Base-by-base conservation (phyloP, 345 rosid species). In the Zanthoxylum bungeanum region DNA sequence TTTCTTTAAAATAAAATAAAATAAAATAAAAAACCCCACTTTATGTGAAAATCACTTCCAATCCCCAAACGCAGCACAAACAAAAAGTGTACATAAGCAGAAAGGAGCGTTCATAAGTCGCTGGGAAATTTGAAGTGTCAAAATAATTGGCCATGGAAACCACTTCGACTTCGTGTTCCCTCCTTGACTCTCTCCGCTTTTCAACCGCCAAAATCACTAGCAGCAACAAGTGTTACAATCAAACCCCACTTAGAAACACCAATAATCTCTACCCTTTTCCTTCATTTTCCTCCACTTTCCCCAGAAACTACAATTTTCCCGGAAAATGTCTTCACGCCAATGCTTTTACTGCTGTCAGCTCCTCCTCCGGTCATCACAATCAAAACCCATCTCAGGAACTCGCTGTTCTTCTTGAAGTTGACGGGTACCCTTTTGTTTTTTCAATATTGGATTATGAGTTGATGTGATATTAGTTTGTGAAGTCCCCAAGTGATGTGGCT, bases 361-460 rank as follows among this genome's bases (percentile, higher is more conserved):
- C 86, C 22, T 47, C 82, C 58, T 68, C 85, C 22, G 50, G 39
- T 47, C 62, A 68, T 73, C 58, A 50, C 9, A 64, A 67, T 55
- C 81, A 67, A 75, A 77, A 72, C 65, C 85, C 88, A 69, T 64
- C 86, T 71, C 85, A 74, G 52, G 87, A 88, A 73, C 70, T 90
- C 19, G 97, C 89, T 46, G 79, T 93, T 69, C 88, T 91, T 80
- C 93, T 93, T 66, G 96, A 93, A 78, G 92, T 93, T 76, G 98
- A 93, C 70, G 96, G 97, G 98, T 93, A 83, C 9, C 8, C 8
- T 22, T 11, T 61, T 37, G 25, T 11, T 61, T n/a, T 8, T 46
- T 10, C 55, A 7, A 11, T 25, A 46, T 46, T 64, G 40, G 33
- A 63, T 27, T 27, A 44, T 44, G 19, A 14, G 34, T 25, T 16